phyloP scores from a whole-genome alignment of 208 protist species.

The Trypanosoma melophagium region DNA sequence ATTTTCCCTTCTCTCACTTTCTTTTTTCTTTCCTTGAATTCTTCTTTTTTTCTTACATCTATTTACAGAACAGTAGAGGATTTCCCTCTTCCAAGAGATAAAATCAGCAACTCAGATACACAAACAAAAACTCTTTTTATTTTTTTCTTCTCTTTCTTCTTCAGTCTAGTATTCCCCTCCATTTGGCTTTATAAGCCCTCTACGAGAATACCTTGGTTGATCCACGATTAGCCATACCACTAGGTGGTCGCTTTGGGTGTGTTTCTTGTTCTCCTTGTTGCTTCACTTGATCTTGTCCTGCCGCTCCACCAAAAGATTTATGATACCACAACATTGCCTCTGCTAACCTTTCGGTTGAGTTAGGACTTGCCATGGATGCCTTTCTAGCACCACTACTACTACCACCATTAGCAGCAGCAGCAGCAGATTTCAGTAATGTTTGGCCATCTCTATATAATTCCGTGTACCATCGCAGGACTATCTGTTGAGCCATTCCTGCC shows the following conservation, averaged over 20 bases:
- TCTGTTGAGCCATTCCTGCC: slow-evolving; percentile 32
- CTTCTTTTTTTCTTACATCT: slow-evolving; percentile 7
- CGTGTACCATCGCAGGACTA: slow-evolving; percentile 35
- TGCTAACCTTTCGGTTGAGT: slow-evolving; percentile 14
- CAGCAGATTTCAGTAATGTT: background rate
- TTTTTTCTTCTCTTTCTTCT: too few relatives aligned
- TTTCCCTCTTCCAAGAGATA: too few relatives aligned
- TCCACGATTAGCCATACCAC: background rate
- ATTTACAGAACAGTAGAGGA: background rate
- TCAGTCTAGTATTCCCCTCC: too few relatives aligned
- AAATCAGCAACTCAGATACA: too few relatives aligned
- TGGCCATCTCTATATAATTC: slow-evolving; percentile 21
- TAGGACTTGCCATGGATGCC: background rate
- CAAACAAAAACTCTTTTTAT: too few relatives aligned
- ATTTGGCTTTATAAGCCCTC: background rate
- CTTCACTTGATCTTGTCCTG: background rate
- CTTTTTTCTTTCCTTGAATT: background rate
- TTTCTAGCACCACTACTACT: background rate
- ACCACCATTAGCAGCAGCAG: background rate
- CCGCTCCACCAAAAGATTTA: slow-evolving; percentile 9
- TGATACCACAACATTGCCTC: slow-evolving; percentile 47
- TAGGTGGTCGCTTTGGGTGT: slow-evolving; percentile 1
- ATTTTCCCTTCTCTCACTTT: background rate
- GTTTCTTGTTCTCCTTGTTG: slow-evolving; percentile 24
- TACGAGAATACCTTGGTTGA: background rate